Percentiles rank a stretch among this genome's conserved stretches.
Evolutionary conservation across 495 filamentous ascomycete species (phyloP).

Genomic region (Xylaria castorea): DNA sequence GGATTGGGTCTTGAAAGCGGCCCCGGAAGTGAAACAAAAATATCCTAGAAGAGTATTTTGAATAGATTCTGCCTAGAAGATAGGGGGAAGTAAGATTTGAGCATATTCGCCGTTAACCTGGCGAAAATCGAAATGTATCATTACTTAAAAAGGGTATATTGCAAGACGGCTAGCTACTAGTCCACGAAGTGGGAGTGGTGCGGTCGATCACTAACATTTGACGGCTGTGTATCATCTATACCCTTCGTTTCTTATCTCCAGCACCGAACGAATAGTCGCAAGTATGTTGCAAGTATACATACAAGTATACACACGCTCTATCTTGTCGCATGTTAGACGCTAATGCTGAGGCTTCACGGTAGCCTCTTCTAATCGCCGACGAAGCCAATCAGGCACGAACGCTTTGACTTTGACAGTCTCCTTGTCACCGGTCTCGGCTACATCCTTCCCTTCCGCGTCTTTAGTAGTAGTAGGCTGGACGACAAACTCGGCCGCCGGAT

Average conservation of each 20-base stretch:
- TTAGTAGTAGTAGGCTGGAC: constrained; percentile 45
- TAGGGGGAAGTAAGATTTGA: not conserved
- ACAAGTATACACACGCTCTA: constrained; percentile 8
- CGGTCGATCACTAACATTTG: not conserved
- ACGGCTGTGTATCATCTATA: not conserved
- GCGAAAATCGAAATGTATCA: not conserved
- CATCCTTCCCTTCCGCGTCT: constrained; percentile 23
- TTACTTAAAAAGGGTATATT: not conserved
- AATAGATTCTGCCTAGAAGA: not conserved
- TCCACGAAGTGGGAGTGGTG: not conserved
- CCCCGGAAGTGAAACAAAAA: not conserved
- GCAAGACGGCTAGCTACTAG: not conserved
- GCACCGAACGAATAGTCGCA: not conserved
- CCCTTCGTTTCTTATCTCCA: not conserved
- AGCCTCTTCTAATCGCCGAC: constrained; percentile 43
- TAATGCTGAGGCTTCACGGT: constrained; percentile 10
- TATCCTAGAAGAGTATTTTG: not conserved
- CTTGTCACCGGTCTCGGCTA: constrained; percentile 12
- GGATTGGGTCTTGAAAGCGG: not conserved
- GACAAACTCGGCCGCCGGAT: constrained; percentile 53
- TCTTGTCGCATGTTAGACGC: not conserved
- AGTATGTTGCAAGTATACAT: constrained; percentile 4
- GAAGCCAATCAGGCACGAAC: constrained; percentile 83
- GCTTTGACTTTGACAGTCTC: constrained; percentile 72
- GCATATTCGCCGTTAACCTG: not conserved